Percentiles rank a stretch among this genome's conserved stretches.
phyloP scores from a whole-genome alignment of 2,329 filamentous ascomycete genomes.

The Dryadomyces quercivorus region DNA sequence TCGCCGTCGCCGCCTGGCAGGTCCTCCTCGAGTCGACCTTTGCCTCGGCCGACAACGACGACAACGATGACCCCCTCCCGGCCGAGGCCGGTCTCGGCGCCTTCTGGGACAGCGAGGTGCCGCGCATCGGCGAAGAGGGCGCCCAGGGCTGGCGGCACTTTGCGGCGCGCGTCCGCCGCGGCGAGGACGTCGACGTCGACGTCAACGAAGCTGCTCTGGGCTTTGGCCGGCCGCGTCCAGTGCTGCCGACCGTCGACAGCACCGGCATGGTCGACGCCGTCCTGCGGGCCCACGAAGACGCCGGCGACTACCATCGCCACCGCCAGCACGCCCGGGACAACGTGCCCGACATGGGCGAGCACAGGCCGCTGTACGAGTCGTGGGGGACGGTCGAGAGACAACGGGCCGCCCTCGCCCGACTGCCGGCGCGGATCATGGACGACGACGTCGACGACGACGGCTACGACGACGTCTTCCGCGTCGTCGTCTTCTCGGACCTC shows the following conservation, averaged over 20 bases:
- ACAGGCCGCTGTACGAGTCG: slow-evolving; percentile 25
- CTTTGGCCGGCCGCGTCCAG: neutral
- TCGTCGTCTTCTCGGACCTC: slow-evolving; percentile 71
- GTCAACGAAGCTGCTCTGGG: neutral
- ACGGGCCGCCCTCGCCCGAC: slow-evolving; percentile 31
- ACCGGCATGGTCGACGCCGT: slow-evolving; percentile 11
- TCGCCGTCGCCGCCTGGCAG: slow-evolving; percentile 74
- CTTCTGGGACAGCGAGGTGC: slow-evolving; percentile 80
- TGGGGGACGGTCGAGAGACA: slow-evolving; percentile 45
- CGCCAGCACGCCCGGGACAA: neutral
- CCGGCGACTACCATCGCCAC: slow-evolving; percentile 10
- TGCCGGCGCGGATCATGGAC: slow-evolving; percentile 65
- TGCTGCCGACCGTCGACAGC: slow-evolving; percentile 6
- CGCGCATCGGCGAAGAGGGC: slow-evolving; percentile 62
- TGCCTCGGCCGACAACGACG: slow-evolving; percentile 19
- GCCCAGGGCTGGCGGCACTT: slow-evolving; percentile 61
- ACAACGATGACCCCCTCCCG: no score
- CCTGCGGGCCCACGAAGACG: neutral
- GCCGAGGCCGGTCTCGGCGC: slow-evolving; percentile 20
- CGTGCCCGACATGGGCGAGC: slow-evolving; percentile 6
- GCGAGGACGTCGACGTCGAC: slow-evolving; percentile 10
- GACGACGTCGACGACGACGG: slow-evolving; percentile 54
- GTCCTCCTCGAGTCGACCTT: slow-evolving; percentile 62
- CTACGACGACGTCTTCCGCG: slow-evolving; percentile 72
- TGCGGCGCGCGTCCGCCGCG: slow-evolving; percentile 17